These are phyloP conservation scores for Tuber melanosporum DNA, from an alignment of 495 filamentous ascomycete genomes.

Conservation along the genomic window DNA sequence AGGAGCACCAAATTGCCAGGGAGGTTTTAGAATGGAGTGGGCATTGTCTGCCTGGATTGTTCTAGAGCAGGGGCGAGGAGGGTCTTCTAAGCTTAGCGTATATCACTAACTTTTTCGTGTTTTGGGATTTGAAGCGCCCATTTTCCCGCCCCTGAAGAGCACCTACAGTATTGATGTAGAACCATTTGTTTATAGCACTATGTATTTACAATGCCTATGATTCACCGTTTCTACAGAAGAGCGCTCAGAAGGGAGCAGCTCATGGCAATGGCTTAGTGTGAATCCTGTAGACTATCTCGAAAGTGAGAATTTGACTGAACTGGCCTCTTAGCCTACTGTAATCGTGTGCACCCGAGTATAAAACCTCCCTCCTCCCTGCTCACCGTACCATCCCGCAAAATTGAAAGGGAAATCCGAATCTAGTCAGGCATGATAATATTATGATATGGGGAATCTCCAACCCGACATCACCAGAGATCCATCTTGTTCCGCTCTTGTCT, in stretches of 20 bases:
- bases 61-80: neutral
- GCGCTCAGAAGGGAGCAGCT: conserved; percentile 6
- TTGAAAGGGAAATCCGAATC: neutral
- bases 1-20: neutral
- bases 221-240: neutral
- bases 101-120: neutral
- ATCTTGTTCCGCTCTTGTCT: conserved; percentile 21
- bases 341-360: neutral
- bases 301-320: neutral
- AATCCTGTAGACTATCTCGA: neutral
- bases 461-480: conserved; percentile 25
- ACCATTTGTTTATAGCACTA: neutral
- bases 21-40: neutral
- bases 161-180: neutral
- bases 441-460: conserved; percentile 31
- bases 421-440: conserved; percentile 10
- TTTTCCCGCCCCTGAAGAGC: neutral
- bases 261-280: conserved; percentile 3
- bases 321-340: neutral
- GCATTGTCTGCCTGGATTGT: neutral
- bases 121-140: neutral
- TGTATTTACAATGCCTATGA: neutral
- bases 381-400: neutral
- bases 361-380: neutral
- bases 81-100: neutral